Percentiles rank a stretch among this genome's conserved stretches.
These are phyloP conservation scores for Gloeostereum incarnatum DNA, from an alignment of 768 basidiomycete species.

Conservation along the genomic window DNA sequence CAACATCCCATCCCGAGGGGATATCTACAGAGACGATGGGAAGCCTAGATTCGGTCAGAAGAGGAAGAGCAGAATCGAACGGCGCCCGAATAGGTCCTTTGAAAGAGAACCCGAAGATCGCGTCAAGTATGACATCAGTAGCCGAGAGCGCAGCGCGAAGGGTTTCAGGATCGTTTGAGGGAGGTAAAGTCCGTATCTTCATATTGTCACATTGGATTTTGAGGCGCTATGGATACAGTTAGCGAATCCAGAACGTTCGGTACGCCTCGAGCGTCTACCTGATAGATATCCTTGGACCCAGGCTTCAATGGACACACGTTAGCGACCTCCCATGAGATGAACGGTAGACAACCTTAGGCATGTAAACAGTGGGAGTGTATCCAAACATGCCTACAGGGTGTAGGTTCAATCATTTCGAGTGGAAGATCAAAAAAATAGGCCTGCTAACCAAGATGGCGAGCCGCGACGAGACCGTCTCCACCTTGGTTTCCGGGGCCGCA, in stretches of 20 bases:
- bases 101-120: slow-evolving; percentile 98
- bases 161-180: slow-evolving; percentile 32
- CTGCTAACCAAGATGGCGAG: slow-evolving; percentile 78
- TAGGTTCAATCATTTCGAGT: slow-evolving; percentile 1
- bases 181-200: slow-evolving; percentile 63
- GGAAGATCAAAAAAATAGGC: neutral
- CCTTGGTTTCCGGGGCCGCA: slow-evolving; percentile 98
- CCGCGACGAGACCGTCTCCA: slow-evolving; percentile 95
- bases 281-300: slow-evolving; percentile 88
- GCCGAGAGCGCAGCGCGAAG: slow-evolving; percentile 42
- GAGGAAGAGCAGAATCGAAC: slow-evolving; percentile 67
- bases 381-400: slow-evolving; percentile 72
- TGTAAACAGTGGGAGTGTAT: slow-evolving; percentile 81
- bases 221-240: slow-evolving; percentile 43
- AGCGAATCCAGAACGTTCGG: neutral
- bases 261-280: slow-evolving; percentile 42
- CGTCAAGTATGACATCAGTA: slow-evolving; percentile 84
- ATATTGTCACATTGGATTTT: slow-evolving; percentile 85
- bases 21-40: slow-evolving; percentile 96
- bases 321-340: neutral
- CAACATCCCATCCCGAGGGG: slow-evolving; percentile 95
- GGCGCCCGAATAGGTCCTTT: slow-evolving; percentile 82
- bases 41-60: slow-evolving; percentile 51
- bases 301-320: too few relatives aligned
- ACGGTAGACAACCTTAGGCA: slow-evolving; percentile 70